Evolutionary conservation across 169 alveolate genomes (phyloP).

Genomic region (Plasmodium yoelii): DNA sequence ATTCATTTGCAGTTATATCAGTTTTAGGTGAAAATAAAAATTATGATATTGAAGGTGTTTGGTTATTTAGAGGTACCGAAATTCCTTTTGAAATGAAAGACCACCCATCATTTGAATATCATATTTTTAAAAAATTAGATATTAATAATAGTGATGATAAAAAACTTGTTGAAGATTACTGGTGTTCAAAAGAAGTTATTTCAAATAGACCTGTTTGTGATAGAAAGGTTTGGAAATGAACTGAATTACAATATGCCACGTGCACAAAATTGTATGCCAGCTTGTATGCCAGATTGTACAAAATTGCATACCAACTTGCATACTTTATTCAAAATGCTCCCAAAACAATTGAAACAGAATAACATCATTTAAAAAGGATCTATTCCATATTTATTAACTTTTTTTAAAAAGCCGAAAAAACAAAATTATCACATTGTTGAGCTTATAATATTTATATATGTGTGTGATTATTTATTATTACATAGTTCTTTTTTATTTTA

Average conservation of each 20-base stretch:
- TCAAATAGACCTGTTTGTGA: conserved; percentile 89
- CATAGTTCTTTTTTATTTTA: too few species aligned
- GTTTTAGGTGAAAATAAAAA: conserved; percentile 94
- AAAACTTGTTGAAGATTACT: conserved; percentile 92
- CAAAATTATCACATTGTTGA: too few species aligned
- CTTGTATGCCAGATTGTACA: too few species aligned
- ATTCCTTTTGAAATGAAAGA: conserved; percentile 93
- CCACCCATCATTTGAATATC: conserved; percentile 97
- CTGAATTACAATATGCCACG: too few species aligned
- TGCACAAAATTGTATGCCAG: too few species aligned
- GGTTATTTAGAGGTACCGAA: conserved; percentile 96
- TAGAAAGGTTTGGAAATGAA: conserved; percentile 91
- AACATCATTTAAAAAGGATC: too few species aligned
- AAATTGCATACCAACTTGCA: too few species aligned
- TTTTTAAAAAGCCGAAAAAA: too few species aligned
- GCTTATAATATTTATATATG: too few species aligned
- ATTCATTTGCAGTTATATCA: conserved; percentile 94
- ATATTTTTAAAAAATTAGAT: conserved; percentile 90
- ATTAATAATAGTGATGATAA: conserved; percentile 88
- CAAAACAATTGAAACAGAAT: too few species aligned
- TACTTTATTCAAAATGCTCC: not conserved
- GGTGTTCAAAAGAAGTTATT: conserved; percentile 93
- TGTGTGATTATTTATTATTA: too few species aligned
- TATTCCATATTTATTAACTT: too few species aligned
- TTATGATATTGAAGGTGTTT: conserved; percentile 96